Evolutionary conservation across 2,329 filamentous ascomycete species (phyloP).

Genomic region (Neophaeococcomyces mojaviensis): DNA sequence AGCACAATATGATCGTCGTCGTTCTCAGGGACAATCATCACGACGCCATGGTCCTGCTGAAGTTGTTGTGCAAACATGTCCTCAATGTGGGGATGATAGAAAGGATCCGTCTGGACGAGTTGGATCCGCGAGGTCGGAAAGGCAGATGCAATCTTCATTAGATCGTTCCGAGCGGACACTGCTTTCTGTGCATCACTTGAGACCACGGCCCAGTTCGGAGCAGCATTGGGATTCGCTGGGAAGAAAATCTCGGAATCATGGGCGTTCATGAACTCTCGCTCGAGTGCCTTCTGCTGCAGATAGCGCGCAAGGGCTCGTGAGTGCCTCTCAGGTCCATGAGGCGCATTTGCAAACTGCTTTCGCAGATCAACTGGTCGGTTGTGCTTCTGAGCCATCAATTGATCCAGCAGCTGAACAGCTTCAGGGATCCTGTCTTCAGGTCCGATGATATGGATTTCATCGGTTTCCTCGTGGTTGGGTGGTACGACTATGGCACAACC

Average conservation of each 20-base stretch:
- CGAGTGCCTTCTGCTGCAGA: conserved; percentile 70
- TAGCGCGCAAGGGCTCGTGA: conserved; percentile 84
- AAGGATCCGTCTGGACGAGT: conserved; percentile 40
- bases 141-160: conserved; percentile 42
- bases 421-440: conserved; percentile 63
- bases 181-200: conserved; percentile 75
- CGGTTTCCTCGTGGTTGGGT: conserved; percentile 66
- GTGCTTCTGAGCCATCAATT: conserved; percentile 80
- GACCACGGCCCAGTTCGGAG: conserved; percentile 77
- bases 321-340: conserved; percentile 66
- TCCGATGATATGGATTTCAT: conserved; percentile 78
- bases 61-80: conserved; percentile 33
- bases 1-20: conserved; percentile 40
- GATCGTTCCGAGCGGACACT: conserved; percentile 42
- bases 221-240: conserved; percentile 42
- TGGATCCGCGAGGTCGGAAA: conserved; percentile 40
- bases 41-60: conserved; percentile 38
- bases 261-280: conserved; percentile 70
- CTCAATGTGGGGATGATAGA: conserved; percentile 42
- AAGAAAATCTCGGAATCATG: conserved; percentile 85
- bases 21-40: conserved; percentile 42
- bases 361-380: conserved; percentile 76
- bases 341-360: conserved; percentile 66
- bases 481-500: conserved; percentile 83
- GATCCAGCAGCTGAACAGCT: conserved; percentile 76